These are phyloP conservation scores for Metschnikowia cubensis DNA, from an alignment of 805 yeast species.

Conservation along the genomic window DNA sequence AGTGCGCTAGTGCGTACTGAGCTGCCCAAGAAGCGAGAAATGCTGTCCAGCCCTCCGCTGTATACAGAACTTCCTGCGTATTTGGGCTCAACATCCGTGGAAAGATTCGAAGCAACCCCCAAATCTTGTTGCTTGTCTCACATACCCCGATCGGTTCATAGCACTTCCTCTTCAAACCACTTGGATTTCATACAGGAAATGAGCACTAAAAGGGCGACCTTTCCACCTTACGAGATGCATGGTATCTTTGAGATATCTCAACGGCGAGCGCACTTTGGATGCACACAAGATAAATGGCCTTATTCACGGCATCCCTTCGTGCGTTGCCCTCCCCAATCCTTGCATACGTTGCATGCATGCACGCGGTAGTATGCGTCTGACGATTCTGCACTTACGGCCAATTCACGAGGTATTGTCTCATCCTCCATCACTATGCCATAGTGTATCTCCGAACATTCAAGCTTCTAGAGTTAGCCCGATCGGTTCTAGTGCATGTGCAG, in stretches of 20 bases:
- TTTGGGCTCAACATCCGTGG: not conserved
- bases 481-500: not conserved
- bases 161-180: not conserved
- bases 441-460: not conserved
- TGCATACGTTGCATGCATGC: not conserved
- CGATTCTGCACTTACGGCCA: not conserved
- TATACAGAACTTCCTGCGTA: not conserved
- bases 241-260: not conserved
- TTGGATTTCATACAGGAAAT: no score
- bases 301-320: not conserved
- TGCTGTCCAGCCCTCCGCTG: not conserved
- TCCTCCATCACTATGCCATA: not conserved
- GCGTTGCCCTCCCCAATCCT: not conserved
- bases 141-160: not conserved
- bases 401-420: not conserved
- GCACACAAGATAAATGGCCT: not conserved
- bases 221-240: not conserved
- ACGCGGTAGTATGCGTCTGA: not conserved
- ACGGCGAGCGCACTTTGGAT: not conserved
- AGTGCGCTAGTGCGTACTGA: not conserved
- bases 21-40: not conserved
- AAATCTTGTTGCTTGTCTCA: not conserved
- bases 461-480: not conserved
- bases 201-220: no score
- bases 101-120: not conserved